Evolutionary conservation across 371 early-diverging fungal species (phyloP), one percentile per base, ranked within the genome.

Genomic region (Mucor irregularis): DNA sequence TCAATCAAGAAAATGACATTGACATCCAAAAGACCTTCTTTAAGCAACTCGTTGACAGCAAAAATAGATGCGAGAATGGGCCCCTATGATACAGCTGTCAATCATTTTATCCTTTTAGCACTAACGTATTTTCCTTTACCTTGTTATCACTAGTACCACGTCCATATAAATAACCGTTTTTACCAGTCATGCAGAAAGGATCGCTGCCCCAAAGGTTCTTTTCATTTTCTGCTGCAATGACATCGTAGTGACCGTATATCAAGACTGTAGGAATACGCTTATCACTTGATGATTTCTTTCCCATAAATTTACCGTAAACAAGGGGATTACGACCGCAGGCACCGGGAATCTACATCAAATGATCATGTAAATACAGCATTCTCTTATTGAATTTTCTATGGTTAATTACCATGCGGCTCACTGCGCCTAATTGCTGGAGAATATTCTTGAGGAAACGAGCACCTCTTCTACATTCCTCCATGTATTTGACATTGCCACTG

Each of bases 211-310:
- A 93, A 38, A 78, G 72, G 14, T 74, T 62, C 2, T 71, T 62
- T 49, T 73, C 71, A 55, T 75, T 73, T 40, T 85, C 83, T 4
- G 90, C 89, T 2, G 84, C 69, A 62, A 89, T 84, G 3, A 93
- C 93, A 66, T 93, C 93, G 59, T 93, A 93, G 68, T 93, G 93
- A 1, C 92, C 93, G 67, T 93, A 93, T 8, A 91, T 80, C 24
- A 93, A 68, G 0, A 92, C 82, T 19, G 88, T 88, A 13, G 52
- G 80, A 0, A 47, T 40, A n/a, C 9, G 8, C n/a, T 51, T 45
- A 3, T 40, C 28, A 11, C 29, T 39, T 5, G 29, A 25, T 40
- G 61, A 43, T 39, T 63, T 57, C 19, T 51, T 61, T 3, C 83
- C 81, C 5, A 74, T 74, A 52, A 93, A 92, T 46, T 81, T 81